A percentile compares a stretch with the other conserved stretches of the same genome.
phyloP scores from a whole-genome alignment of 495 filamentous ascomycete species.

The Chaetomium fimeti region DNA sequence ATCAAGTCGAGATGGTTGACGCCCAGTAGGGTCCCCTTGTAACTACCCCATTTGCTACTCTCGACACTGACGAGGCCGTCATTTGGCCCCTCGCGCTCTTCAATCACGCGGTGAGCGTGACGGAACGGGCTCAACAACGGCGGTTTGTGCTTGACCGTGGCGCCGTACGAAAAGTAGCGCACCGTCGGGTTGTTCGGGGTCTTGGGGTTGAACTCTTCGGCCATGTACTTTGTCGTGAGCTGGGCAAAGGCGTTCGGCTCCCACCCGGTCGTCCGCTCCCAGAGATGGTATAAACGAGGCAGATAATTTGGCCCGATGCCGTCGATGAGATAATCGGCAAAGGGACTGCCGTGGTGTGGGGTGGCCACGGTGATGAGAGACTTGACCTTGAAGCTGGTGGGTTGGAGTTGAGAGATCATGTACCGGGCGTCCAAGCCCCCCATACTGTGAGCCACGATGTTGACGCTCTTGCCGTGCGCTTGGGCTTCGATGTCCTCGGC shows the following conservation, averaged over 20 bases:
- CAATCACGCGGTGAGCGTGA: constrained; percentile 67
- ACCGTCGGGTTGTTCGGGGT: constrained; percentile 72
- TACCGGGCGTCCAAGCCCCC: constrained; percentile 87
- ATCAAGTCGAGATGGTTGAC: constrained; percentile 92
- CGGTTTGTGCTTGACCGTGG: constrained; percentile 58
- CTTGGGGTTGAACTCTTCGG: constrained; percentile 73
- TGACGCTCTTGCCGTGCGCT: constrained; percentile 71
- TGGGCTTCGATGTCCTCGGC: constrained; percentile 62
- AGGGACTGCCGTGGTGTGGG: constrained; percentile 80
- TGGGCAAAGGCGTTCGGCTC: constrained; percentile 83
- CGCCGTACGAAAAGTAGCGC: constrained; percentile 92
- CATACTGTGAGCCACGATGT: constrained; percentile 79
- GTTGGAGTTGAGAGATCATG: constrained; percentile 80
- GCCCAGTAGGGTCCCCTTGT: constrained; percentile 84
- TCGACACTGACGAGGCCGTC: constrained; percentile 89
- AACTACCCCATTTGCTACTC: constrained; percentile 85
- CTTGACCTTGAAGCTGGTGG: constrained; percentile 61
- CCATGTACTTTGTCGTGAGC: constrained; percentile 79
- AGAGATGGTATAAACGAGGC: constrained; percentile 66
- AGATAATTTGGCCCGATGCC: constrained; percentile 62
- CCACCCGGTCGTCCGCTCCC: constrained; percentile 61
- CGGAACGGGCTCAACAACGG: constrained; percentile 70
- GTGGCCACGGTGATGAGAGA: constrained; percentile 87
- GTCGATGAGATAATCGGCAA: constrained; percentile 80
- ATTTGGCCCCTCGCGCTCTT: constrained; percentile 73